These are phyloP conservation scores for Hypoxylon sp. DNA, from an alignment of 2,329 filamentous ascomycete genomes.

Conservation along the genomic window DNA sequence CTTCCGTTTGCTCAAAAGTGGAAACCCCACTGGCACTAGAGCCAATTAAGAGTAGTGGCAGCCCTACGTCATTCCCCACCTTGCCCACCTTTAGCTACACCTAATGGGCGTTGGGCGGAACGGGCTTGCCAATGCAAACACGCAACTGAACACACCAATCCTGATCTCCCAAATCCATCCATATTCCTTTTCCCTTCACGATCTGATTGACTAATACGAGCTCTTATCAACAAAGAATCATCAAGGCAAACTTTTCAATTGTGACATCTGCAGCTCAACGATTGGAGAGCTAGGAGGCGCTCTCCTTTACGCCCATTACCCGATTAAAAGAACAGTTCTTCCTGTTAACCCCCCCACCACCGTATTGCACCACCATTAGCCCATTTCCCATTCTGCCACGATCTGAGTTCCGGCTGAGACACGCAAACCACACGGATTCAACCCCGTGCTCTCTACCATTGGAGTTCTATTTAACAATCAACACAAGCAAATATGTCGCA, in stretches of 20 bases:
- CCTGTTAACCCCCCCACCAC: slow-evolving; percentile 12
- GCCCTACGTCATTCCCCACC: slow-evolving; percentile 45
- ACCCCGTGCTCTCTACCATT: slow-evolving; percentile 1
- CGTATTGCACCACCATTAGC: slow-evolving; percentile 18
- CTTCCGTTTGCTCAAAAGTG: neutral
- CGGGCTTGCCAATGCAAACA: slow-evolving; percentile 14
- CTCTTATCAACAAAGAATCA: slow-evolving; percentile 25
- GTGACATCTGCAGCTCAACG: slow-evolving; percentile 9
- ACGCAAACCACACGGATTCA: slow-evolving; percentile 21
- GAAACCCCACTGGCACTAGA: slow-evolving; percentile 26
- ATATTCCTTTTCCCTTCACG: slow-evolving; percentile 9
- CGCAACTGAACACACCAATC: slow-evolving; percentile 8
- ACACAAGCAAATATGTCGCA: slow-evolving; percentile 53
- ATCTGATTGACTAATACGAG: neutral
- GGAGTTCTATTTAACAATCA: slow-evolving; percentile 33
- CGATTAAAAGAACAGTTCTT: slow-evolving; percentile 12
- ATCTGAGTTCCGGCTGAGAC: slow-evolving; percentile 4
- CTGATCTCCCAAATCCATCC: neutral
- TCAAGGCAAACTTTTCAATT: slow-evolving; percentile 7
- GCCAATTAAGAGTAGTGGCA: slow-evolving; percentile 34
- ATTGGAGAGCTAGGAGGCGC: slow-evolving; percentile 13
- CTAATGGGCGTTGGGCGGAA: slow-evolving; percentile 2
- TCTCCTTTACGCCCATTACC: slow-evolving; percentile 8
- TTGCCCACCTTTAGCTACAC: slow-evolving; percentile 35
- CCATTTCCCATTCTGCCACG: slow-evolving; percentile 18